These are phyloP conservation scores for Chrysoporthe cubensis DNA, from an alignment of 2,329 filamentous ascomycete species.

Conservation along the genomic window DNA sequence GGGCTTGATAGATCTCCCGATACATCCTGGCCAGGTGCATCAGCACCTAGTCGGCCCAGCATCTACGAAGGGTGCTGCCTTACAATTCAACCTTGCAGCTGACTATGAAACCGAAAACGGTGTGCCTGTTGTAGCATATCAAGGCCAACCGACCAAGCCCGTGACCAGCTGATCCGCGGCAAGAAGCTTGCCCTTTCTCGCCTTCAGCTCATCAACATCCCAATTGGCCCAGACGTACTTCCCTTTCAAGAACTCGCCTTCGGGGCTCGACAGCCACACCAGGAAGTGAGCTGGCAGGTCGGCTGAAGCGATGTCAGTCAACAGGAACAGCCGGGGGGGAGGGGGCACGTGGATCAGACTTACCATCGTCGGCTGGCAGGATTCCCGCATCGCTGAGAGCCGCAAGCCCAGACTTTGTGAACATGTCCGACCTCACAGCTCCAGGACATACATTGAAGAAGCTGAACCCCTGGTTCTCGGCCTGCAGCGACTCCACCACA, in stretches of 20 bases:
- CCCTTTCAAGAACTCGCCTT: slow-evolving; percentile 43
- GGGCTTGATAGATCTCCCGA: background rate
- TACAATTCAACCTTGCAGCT: too few species aligned
- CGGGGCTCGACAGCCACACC: slow-evolving; percentile 38
- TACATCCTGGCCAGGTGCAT: background rate
- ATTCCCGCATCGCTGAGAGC: background rate
- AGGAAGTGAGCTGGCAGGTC: slow-evolving; percentile 31
- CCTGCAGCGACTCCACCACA: slow-evolving; percentile 27
- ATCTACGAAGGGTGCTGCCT: too few species aligned
- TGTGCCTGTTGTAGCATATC: background rate
- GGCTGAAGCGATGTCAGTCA: slow-evolving; percentile 18
- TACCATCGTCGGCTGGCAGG: slow-evolving; percentile 21
- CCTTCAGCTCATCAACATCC: slow-evolving; percentile 47
- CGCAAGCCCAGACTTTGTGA: slow-evolving; percentile 10
- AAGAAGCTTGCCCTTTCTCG: slow-evolving; percentile 19
- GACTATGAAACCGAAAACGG: too few species aligned
- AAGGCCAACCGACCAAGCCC: slow-evolving; percentile 16
- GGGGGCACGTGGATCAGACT: background rate
- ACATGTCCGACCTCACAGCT: slow-evolving; percentile 14
- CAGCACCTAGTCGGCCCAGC: too few species aligned
- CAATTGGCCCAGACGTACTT: slow-evolving; percentile 45
- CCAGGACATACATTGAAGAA: slow-evolving; percentile 24
- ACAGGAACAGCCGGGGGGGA: background rate
- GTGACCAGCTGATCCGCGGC: slow-evolving; percentile 8
- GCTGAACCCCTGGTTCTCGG: slow-evolving; percentile 21